phyloP scores from a whole-genome alignment of 139 green algal species.

The Auxenochlorella protothecoides region DNA sequence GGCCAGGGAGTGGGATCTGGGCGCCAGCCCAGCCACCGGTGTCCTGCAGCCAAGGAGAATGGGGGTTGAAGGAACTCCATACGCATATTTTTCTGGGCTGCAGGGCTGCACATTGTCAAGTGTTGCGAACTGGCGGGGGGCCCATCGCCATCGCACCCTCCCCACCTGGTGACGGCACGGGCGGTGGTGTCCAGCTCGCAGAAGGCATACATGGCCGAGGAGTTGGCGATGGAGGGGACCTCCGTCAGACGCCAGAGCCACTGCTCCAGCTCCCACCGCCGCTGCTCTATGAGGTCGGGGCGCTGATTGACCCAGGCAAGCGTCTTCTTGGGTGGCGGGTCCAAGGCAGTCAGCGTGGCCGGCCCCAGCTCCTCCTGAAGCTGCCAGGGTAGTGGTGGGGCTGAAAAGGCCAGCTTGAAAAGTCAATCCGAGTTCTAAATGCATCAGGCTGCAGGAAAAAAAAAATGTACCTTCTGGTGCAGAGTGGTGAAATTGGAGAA shows the following conservation, averaged over 20 bases:
- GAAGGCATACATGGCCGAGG: conserved; percentile 43
- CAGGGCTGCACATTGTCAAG: background rate
- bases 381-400: conserved; percentile 5
- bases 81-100: background rate
- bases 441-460: background rate
- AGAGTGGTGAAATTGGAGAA: conserved; percentile 34
- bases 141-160: background rate
- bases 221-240: conserved; percentile 36
- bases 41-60: background rate
- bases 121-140: background rate
- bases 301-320: conserved; percentile 23
- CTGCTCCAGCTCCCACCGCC: conserved; percentile 51
- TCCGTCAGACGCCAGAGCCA: conserved; percentile 62
- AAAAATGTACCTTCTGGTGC: conserved; percentile 15
- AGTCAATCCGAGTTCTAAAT: background rate
- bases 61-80: too few species aligned
- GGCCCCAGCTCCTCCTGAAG: conserved; percentile 29
- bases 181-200: conserved; percentile 56
- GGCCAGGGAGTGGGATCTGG: too few species aligned
- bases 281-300: conserved; percentile 49
- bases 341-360: conserved; percentile 6
- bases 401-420: background rate
- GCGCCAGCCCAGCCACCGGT: background rate
- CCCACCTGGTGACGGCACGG: conserved; percentile 8
- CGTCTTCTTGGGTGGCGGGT: conserved; percentile 12